Base-by-base conservation (phyloP, 108 stramenopile genomes). In the Seminavis robusta region DNA sequence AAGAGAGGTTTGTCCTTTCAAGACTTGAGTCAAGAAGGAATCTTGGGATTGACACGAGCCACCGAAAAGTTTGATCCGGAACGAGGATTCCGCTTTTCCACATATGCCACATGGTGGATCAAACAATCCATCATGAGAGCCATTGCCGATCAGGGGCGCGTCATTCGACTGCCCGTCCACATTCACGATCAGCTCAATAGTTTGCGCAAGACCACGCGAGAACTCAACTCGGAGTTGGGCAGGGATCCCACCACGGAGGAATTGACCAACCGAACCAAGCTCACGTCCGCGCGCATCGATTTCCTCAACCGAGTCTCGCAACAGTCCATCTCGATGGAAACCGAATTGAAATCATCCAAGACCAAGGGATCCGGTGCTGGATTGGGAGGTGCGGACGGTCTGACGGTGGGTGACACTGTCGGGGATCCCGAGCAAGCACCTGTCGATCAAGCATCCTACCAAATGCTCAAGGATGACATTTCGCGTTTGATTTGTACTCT, bases 51-150 rank as follows among this genome's bases (percentile, higher is more conserved):
- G 17, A 86, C 94, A 20, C 70, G 89, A 33, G 97, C 98, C 0
- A 92, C 90, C 19, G 98, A 97, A 59, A 95, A 95, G 70, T 98
- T 94, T 64, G 95, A 98, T 63, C 96, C 96, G 7, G 88, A 88
- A 53, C 55, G 76, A 11, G 96, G 96, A 28, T 96, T 96, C 59
- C 86, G 87, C 23, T 96, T 98, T 68, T 90, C 85, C 43, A 97
- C 98, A n/a, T 98, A 98, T 60, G 95, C 96, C 24, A 88, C 94
- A 15, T 98, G 93, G 94, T 98, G 98, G 98, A 94, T 98, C 57
- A 92, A 92, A 66, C 96, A 97, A 74, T 70, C 86, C 42, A 85
- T 98, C 44, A 85, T 90, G 87, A 75, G 95, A 48, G 95, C 95
- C 31, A 90, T 95, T 67, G 94, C 94, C 3, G 92, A 94, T 60